Percentiles rank a stretch among this genome's conserved stretches.
These are phyloP conservation scores for Trypanosoma theileri DNA, from an alignment of 208 protist species.

Conservation along the genomic window DNA sequence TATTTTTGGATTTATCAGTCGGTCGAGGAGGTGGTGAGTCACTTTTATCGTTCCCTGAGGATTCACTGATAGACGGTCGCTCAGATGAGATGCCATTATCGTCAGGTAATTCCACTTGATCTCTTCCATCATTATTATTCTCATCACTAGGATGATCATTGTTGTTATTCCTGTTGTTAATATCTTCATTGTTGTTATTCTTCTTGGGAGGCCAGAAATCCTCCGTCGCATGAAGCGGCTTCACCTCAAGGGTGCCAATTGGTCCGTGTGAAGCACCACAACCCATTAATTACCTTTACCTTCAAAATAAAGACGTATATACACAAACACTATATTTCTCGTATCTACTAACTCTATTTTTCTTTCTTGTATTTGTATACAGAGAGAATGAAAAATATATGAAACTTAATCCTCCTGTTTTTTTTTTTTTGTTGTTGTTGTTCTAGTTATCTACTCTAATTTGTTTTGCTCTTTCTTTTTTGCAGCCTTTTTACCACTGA, in stretches of 20 bases:
- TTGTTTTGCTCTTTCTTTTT: no score
- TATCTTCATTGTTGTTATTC: not conserved
- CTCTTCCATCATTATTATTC: not conserved
- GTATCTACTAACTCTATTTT: no score
- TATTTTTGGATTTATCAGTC: not conserved
- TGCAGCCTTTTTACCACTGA: no score
- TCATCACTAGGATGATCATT: no score
- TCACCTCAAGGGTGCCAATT: not conserved
- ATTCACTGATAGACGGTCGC: not conserved
- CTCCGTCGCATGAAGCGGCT: not conserved
- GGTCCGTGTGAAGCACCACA: constrained; percentile 10
- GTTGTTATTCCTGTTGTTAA: not conserved
- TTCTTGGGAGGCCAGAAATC: not conserved
- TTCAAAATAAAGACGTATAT: no score
- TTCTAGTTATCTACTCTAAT: not conserved
- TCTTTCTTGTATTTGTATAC: no score
- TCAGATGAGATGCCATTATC: constrained; percentile 20
- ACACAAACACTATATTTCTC: no score
- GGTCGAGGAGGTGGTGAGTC: constrained; percentile 14
- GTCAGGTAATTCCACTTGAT: not conserved
- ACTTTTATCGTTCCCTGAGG: not conserved
- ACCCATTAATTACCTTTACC: constrained; percentile 7
- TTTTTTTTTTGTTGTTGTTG: not conserved
- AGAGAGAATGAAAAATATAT: no score
- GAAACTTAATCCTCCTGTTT: not conserved